A percentile compares a stretch with the other conserved stretches of the same genome.
Evolutionary conservation across 257 asterid genomes (phyloP).

Genomic region (Solanum bulbocastanum): DNA sequence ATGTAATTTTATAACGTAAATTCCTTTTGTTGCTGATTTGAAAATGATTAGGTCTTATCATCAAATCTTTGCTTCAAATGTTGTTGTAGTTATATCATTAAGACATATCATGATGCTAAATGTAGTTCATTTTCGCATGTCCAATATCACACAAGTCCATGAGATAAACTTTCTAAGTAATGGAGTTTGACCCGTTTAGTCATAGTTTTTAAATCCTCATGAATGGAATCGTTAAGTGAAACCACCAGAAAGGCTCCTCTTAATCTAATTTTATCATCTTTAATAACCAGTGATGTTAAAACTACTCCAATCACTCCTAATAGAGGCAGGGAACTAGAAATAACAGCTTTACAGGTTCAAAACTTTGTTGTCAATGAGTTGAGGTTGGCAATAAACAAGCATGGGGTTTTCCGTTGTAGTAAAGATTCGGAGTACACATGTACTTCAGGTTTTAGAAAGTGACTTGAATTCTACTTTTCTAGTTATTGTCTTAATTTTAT

Average conservation of each 20-base stretch:
- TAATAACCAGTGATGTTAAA: background rate
- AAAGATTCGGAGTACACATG: conserved; percentile 67
- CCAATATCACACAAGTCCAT: background rate
- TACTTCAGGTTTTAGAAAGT: conserved; percentile 88
- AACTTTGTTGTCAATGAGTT: conserved; percentile 54
- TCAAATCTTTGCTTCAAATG: background rate
- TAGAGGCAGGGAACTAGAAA: no score
- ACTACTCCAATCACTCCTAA: no score
- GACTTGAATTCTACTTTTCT: conserved; percentile 41
- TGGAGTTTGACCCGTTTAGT: background rate
- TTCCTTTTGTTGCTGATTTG: background rate
- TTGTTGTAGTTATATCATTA: background rate
- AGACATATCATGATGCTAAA: background rate
- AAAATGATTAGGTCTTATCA: background rate
- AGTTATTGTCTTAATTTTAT: background rate
- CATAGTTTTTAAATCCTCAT: background rate
- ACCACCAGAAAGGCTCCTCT: conserved; percentile 47
- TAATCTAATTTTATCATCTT: conserved; percentile 12
- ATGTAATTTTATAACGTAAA: no score
- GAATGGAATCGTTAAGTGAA: conserved; percentile 49
- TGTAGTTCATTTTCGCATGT: background rate
- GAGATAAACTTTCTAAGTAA: background rate
- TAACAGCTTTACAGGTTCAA: no score
- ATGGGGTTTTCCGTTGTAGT: conserved; percentile 70
- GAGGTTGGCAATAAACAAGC: conserved; percentile 56